Evolutionary conservation across 2,329 filamentous ascomycete genomes (phyloP).

Genomic region (Juglanconis juglandina): DNA sequence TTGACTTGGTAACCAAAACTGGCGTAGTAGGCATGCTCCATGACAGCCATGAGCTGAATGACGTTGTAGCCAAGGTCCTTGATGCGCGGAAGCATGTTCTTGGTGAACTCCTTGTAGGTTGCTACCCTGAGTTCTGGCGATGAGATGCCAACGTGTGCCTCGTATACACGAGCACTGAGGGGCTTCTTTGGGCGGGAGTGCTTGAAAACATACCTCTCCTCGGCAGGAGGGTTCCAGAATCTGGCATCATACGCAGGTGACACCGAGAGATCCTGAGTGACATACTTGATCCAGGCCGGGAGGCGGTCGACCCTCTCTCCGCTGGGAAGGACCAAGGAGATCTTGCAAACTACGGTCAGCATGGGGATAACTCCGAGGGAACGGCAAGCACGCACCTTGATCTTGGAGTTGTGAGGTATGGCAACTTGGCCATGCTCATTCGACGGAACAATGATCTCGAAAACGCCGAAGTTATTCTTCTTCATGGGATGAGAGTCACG

Average conservation of each 20-base stretch:
- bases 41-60: conserved; percentile 97
- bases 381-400: conserved; percentile 66
- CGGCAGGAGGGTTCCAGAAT: conserved; percentile 89
- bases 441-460: conserved; percentile 74
- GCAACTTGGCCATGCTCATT: conserved; percentile 66
- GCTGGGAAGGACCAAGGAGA: conserved; percentile 75
- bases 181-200: conserved; percentile 80
- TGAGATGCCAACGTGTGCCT: conserved; percentile 97
- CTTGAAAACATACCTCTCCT: conserved; percentile 80
- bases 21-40: conserved; percentile 99
- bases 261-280: conserved; percentile 85
- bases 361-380: neutral
- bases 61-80: conserved; percentile 90
- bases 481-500: conserved; percentile 80
- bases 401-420: conserved; percentile 89
- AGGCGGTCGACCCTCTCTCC: conserved; percentile 83
- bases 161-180: conserved; percentile 83
- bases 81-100: conserved; percentile 87
- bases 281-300: conserved; percentile 95
- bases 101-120: conserved; percentile 96
- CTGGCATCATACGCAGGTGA: conserved; percentile 92
- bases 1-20: conserved; percentile 99
- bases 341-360: conserved; percentile 45
- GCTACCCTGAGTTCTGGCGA: conserved; percentile 84
- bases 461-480: conserved; percentile 80